These are phyloP conservation scores for Hortiboletus campestris DNA, from an alignment of 768 basidiomycete species.

Conservation along the genomic window DNA sequence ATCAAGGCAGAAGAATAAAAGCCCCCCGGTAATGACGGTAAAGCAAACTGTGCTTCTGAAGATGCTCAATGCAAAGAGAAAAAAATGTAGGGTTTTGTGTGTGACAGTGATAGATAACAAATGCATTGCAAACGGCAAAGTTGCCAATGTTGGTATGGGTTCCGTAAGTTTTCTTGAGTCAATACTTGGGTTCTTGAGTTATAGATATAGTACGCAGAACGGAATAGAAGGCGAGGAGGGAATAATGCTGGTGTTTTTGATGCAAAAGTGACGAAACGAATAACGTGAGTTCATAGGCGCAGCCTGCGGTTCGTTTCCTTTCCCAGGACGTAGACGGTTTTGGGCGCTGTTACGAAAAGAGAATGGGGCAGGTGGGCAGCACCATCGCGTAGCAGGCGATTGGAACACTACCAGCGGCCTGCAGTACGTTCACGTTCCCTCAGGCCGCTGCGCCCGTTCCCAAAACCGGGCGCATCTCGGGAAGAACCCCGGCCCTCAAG, in stretches of 20 bases:
- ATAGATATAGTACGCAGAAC: slow-evolving; percentile 37
- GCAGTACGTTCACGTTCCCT: slow-evolving; percentile 40
- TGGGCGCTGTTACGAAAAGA: slow-evolving; percentile 5
- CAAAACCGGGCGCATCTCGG: slow-evolving; percentile 58
- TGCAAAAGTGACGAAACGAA: slow-evolving; percentile 16
- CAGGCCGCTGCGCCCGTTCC: slow-evolving; percentile 64
- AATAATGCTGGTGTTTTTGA: slow-evolving; percentile 28
- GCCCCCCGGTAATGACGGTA: slow-evolving; percentile 16
- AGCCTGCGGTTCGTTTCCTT: slow-evolving; percentile 21
- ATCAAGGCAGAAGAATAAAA: slow-evolving; percentile 8
- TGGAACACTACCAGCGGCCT: slow-evolving; percentile 24
- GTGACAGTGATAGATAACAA: slow-evolving; percentile 34
- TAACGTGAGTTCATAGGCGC: slow-evolving; percentile 22
- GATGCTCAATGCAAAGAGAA: slow-evolving; percentile 28
- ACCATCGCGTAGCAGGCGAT: slow-evolving; percentile 1
- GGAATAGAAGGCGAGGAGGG: slow-evolving; percentile 28
- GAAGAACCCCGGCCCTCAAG: slow-evolving; percentile 43
- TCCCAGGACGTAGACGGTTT: slow-evolving; percentile 13
- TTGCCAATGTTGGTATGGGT: slow-evolving; percentile 32
- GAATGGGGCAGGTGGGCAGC: background rate
- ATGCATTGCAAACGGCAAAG: slow-evolving; percentile 30
- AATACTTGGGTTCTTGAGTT: slow-evolving; percentile 33
- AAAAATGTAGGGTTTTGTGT: slow-evolving; percentile 23
- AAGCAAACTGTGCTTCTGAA: slow-evolving; percentile 23
- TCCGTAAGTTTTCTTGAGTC: slow-evolving; percentile 33